phyloP scores from a whole-genome alignment of 108 stramenopile genomes.

The Asterionellopsis glacialis region DNA sequence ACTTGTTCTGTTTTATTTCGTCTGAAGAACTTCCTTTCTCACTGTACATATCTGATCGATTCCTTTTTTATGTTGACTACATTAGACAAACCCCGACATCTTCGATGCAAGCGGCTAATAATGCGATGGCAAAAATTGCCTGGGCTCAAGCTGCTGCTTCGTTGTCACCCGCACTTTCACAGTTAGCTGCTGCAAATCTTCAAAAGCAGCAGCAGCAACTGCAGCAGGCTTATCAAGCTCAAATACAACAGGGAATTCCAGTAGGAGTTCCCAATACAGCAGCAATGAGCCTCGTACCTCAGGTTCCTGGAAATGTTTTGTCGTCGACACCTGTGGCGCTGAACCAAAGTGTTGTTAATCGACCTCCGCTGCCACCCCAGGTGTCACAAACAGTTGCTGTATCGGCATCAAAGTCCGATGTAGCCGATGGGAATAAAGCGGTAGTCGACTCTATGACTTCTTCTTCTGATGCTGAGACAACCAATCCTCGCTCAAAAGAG shows the following conservation, averaged over 20 bases:
- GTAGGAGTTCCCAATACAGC: background rate
- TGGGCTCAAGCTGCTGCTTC: constrained; percentile 31
- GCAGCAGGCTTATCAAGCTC: constrained; percentile 1
- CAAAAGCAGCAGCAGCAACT: constrained; percentile 36
- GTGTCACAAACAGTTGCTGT: background rate
- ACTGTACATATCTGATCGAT: too few relatives aligned
- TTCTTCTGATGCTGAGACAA: background rate
- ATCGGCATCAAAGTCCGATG: background rate
- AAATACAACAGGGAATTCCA: constrained; percentile 3
- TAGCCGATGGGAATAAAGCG: background rate
- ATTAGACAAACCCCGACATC: background rate
- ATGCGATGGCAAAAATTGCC: constrained; percentile 21
- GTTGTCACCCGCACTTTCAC: constrained; percentile 16
- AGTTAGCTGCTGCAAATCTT: constrained; percentile 21
- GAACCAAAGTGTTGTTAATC: background rate
- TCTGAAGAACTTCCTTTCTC: too few relatives aligned
- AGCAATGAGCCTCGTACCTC: background rate
- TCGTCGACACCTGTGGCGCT: background rate
- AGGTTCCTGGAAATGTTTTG: background rate
- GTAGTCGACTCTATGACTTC: background rate
- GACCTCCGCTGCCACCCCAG: constrained; percentile 1
- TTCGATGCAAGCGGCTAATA: constrained; percentile 1
- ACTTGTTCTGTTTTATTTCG: too few relatives aligned
- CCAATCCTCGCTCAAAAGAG: constrained; percentile 6
- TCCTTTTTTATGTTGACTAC: background rate